Base-by-base conservation (phyloP, 2,329 filamentous ascomycete species). In the Albifimbria verrucaria region DNA sequence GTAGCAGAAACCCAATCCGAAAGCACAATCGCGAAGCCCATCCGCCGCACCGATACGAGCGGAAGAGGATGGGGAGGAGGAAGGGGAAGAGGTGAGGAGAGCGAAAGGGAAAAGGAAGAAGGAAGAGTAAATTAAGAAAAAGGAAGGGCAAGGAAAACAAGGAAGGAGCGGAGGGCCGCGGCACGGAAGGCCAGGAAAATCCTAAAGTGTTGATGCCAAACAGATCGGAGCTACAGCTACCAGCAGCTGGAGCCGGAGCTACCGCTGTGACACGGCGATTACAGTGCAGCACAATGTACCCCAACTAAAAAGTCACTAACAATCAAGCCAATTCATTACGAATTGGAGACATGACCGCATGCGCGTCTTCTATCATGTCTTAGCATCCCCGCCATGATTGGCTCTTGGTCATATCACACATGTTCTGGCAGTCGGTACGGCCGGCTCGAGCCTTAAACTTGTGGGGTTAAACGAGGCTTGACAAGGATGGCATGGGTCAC, bases 21-120 rank as follows among this genome's bases (percentile, higher is more conserved):
- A 50, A 49, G 50, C 59, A 56, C n/a, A 51, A 52, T 52, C 55
- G 51, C 48, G 50, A 60, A 54, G 55, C 61, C 60, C 64, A 65
- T 70, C 65, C 65, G 66, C 32, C 18, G 32, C 32, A 12, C 15
- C 32, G 12, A 39, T 17, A 45, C 45, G 32, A 23, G 23, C 39
- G 39, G 24, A 20, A 39, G 11, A n/a, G 9, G 32, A 12, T 10
- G 18, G 11, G 42, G 22, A 11, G 18, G 42, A 44, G n/a, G n/a
- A 44, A 20, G 22, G 18, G 22, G 5, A 20, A 20, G 22, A 44
- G 18, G 12, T 21, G 42, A 44, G 7, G 15, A 7, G 5, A 44
- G 10, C 42, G 22, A 20, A 44, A 4, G 42, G 22, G 11, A 44
- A 20, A 44, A 23, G 22, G 22, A 20, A 21, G 18, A 44, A 44